These are phyloP conservation scores for Collariella sp. DNA, from an alignment of 495 filamentous ascomycete genomes.

Conservation along the genomic window DNA sequence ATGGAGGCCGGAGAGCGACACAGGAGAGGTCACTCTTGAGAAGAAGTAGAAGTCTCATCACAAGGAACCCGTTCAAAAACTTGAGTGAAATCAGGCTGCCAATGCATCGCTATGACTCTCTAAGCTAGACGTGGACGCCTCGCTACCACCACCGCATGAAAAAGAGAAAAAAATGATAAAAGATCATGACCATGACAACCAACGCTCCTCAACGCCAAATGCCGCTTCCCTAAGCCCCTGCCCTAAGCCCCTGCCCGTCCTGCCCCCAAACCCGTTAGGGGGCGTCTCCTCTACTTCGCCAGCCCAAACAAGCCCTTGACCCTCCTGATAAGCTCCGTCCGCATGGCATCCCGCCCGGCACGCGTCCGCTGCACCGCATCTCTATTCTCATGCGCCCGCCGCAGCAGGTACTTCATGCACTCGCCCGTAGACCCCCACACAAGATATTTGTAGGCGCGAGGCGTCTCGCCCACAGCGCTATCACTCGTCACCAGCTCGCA, in stretches of 20 bases:
- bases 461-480: constrained; percentile 15
- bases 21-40: background rate
- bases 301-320: constrained; percentile 38
- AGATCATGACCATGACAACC: background rate
- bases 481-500: constrained; percentile 57
- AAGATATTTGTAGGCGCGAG: constrained; percentile 73
- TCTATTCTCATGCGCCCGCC: constrained; percentile 83
- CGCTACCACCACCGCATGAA: too few relatives aligned
- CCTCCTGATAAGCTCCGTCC: constrained; percentile 58
- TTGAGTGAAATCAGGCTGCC: too few relatives aligned
- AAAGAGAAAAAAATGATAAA: too few relatives aligned
- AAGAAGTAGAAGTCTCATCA: background rate
- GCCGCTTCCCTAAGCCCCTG: background rate
- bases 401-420: constrained; percentile 85
- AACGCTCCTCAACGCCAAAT: too few relatives aligned
- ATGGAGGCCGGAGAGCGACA: too few relatives aligned
- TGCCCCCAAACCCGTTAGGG: background rate
- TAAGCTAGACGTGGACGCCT: too few relatives aligned
- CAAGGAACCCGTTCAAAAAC: too few relatives aligned
- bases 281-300: constrained; percentile 3
- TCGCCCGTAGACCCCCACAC: constrained; percentile 88
- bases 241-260: background rate
- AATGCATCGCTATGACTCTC: too few relatives aligned
- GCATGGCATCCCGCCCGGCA: constrained; percentile 67
- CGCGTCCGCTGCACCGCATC: constrained; percentile 74